A percentile compares a stretch with the other conserved stretches of the same genome.
Evolutionary conservation across 176 grass and related monocot genomes (phyloP).

Genomic region (Zizania latifolia): DNA sequence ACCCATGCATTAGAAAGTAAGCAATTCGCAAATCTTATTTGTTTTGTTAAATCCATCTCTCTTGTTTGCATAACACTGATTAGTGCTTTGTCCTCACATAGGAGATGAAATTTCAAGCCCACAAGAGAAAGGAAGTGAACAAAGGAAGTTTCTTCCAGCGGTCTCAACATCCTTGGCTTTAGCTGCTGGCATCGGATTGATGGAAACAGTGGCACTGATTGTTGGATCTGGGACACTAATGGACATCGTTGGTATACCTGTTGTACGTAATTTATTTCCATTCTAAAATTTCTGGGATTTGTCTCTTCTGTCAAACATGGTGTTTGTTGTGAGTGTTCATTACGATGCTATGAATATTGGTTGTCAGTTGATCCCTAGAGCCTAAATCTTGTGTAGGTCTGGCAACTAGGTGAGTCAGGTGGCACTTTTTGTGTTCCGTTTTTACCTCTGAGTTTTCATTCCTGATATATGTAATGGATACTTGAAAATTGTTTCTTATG

Average conservation of each 20-base stretch:
- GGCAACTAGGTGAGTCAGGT: neutral
- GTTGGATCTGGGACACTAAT: slow-evolving; percentile 61
- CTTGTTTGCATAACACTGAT: neutral
- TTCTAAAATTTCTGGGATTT: neutral
- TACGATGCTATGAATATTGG: too few relatives aligned
- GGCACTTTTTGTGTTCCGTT: neutral
- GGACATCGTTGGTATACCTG: slow-evolving; percentile 68
- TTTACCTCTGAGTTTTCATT: neutral
- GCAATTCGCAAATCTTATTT: neutral
- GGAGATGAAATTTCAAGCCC: slow-evolving; percentile 1
- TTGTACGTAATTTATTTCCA: slow-evolving; percentile 47
- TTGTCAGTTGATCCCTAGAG: neutral
- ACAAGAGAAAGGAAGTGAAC: neutral
- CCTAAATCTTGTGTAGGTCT: neutral
- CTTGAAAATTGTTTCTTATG: neutral
- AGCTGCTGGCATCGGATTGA: slow-evolving; percentile 65
- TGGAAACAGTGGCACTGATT: slow-evolving; percentile 50
- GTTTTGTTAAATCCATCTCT: neutral
- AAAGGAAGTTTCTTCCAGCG: slow-evolving; percentile 68
- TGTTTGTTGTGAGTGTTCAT: neutral
- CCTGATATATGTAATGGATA: neutral
- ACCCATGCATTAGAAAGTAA: slow-evolving; percentile 7
- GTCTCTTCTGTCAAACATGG: neutral
- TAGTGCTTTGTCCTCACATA: slow-evolving; percentile 30
- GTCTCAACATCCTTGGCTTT: slow-evolving; percentile 79